Base-by-base conservation (phyloP, 2,329 filamentous ascomycete genomes). In the Claviceps sp. region DNA sequence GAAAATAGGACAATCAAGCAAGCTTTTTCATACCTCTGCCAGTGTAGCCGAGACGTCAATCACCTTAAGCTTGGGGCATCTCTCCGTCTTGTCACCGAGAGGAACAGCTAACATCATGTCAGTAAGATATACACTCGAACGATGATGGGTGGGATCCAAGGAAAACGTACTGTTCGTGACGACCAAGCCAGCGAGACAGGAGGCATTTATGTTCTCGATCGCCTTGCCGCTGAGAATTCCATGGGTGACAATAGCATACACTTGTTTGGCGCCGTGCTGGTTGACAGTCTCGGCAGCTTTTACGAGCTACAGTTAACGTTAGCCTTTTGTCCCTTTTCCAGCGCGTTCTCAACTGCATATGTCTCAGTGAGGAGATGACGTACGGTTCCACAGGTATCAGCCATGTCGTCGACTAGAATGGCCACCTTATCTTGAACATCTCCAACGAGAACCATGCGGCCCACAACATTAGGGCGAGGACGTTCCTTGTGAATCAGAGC, bases 331-430 rank as follows among this genome's bases (percentile, higher is more conserved):
- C 37, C 14, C 9, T 29, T n/a, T n/a, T 48, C 46, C 29, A 16
- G 16, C 37, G 9, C 22, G 16, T 29, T 22, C 36, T 26, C 36
- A 40, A n/a, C 13, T 6, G n/a, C 7, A 13, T 5, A 11, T 20
- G 13, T 47, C 47, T 22, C 17, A 2, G 17, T 22, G 4, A 23
- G 13, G 40, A 9, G 11, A 51, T 11, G 29, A 14, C 64, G 51
- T 62, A 69, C 67, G 40, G 88, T 95, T 59, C 89, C 89, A 67
- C 90, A 96, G 4, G 91, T 96, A 65, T 97, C 91, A 36, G 90
- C 90, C 88, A 97, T 96, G 66, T 97, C 91, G 66, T 97, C 91
- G 50, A 98, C 91, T 47, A 98, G 82, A 63, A 98, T 96, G 54
- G 91, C 91, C 34, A 91, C 83, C 72, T 93, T 93, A 71, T 87